phyloP scores from a whole-genome alignment of 306 rosid species.

The Albizia julibrissin region DNA sequence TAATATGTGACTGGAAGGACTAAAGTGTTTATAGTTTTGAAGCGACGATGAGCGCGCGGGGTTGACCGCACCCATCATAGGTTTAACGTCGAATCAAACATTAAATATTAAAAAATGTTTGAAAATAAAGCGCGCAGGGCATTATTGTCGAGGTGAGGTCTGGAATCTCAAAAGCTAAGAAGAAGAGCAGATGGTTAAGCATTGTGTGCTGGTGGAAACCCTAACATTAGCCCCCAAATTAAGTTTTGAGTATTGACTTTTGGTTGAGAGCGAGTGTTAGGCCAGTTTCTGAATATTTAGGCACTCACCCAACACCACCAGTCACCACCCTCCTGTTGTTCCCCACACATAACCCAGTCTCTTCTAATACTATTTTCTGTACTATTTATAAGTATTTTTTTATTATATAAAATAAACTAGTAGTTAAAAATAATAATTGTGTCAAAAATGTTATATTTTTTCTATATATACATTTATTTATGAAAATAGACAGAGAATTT shows the following conservation, averaged over 20 bases:
- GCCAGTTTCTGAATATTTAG: constrained; percentile 39
- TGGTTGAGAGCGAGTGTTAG: constrained; percentile 50
- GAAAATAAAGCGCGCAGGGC: not conserved
- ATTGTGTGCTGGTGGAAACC: constrained; percentile 32
- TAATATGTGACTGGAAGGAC: no score
- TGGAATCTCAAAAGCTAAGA: not conserved
- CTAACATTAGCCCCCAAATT: constrained; percentile 38
- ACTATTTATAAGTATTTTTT: no score
- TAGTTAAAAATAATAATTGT: no score
- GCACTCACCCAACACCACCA: not conserved
- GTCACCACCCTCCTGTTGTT: not conserved
- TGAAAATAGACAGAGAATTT: no score
- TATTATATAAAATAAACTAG: no score
- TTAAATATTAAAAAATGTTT: not conserved
- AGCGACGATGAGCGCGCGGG: not conserved
- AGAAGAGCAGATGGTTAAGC: not conserved
- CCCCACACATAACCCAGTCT: not conserved
- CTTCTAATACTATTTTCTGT: no score
- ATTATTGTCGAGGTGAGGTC: not conserved
- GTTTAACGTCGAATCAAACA: not conserved
- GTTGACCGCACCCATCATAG: constrained; percentile 8
- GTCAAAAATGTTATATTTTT: no score
- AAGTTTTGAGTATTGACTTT: constrained; percentile 5
- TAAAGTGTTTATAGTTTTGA: not conserved
- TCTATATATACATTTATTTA: no score